Conservation (phyloP, 2,329 filamentous ascomycete species). For the Parastagonospora avenae region DNA sequence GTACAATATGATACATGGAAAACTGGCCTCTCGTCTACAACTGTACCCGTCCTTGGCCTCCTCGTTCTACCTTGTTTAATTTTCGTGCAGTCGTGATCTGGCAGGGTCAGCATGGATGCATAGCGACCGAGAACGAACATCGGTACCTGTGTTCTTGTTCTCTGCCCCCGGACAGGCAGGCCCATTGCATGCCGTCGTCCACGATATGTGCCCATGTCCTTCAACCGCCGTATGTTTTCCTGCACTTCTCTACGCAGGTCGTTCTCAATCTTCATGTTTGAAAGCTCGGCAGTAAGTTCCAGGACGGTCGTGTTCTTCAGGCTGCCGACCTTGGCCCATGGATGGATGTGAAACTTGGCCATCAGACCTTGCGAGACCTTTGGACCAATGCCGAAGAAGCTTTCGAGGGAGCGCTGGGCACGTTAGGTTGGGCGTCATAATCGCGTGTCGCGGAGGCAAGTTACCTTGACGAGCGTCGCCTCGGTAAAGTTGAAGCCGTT, state of each 20-base stretch:
- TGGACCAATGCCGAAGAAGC: conserved; percentile 44
- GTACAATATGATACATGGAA: conserved; percentile 37
- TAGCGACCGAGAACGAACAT: conserved; percentile 11
- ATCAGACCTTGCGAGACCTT: conserved; percentile 70
- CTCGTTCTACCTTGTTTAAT: conserved; percentile 62
- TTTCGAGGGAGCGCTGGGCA: conserved; percentile 67
- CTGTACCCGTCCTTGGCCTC: conserved; percentile 41
- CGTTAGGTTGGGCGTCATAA: conserved; percentile 26
- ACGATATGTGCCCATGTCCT: conserved; percentile 88
- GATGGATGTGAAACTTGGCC: conserved; percentile 87
- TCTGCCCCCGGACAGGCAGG: conserved; percentile 88
- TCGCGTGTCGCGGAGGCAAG: conserved; percentile 37
- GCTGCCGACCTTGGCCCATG: conserved; percentile 76
- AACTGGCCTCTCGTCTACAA: conserved; percentile 23
- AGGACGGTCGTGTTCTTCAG: conserved; percentile 78
- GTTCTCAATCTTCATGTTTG: conserved; percentile 92
- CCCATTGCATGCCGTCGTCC: conserved; percentile 92
- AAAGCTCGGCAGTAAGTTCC: conserved; percentile 81
- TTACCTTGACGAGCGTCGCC: conserved; percentile 79
- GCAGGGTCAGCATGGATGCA: conserved; percentile 13
- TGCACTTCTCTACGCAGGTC: conserved; percentile 77
- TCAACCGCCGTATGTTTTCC: conserved; percentile 84
- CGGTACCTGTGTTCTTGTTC: conserved; percentile 74
- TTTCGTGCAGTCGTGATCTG: neutral
- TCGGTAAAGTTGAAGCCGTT: conserved; percentile 86